Conservation (phyloP, 257 asterid genomes). For the Solanum chmielewskii region DNA sequence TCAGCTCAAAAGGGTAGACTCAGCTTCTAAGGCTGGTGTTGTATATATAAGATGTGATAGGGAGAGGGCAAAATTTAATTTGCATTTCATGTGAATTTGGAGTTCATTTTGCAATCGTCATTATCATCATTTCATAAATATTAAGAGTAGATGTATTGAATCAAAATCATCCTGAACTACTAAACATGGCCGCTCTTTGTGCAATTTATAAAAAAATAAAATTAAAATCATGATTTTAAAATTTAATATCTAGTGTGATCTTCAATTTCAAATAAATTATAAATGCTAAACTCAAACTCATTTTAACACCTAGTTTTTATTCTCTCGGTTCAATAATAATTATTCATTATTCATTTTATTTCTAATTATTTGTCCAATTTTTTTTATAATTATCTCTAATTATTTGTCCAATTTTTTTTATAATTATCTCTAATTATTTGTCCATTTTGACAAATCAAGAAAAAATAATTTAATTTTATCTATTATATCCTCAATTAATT, state of each 20-base stretch:
- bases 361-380: too few relatives aligned
- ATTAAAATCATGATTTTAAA: neutral
- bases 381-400: too few relatives aligned
- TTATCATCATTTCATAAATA: neutral
- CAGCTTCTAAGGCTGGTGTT: constrained; percentile 14
- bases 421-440: too few relatives aligned
- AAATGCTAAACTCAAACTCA: neutral
- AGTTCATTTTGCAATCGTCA: constrained; percentile 16
- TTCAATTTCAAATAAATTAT: too few relatives aligned
- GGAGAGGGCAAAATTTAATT: neutral
- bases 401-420: too few relatives aligned
- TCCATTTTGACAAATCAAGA: too few relatives aligned
- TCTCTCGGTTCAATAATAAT: too few relatives aligned
- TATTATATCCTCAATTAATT: too few relatives aligned
- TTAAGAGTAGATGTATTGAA: neutral
- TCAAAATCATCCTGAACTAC: neutral
- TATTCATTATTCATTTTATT: too few relatives aligned
- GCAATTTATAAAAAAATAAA: too few relatives aligned
- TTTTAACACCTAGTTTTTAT: neutral
- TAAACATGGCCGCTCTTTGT: neutral
- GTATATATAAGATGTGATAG: constrained; percentile 39
- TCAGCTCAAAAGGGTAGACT: constrained; percentile 1
- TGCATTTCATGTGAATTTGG: constrained; percentile 54
- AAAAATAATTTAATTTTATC: too few relatives aligned
- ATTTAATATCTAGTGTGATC: too few relatives aligned